A percentile compares a stretch with the other conserved stretches of the same genome.
These are phyloP conservation scores for Penicillium cosmopolitanum DNA, from an alignment of 495 filamentous ascomycete genomes.

Conservation along the genomic window DNA sequence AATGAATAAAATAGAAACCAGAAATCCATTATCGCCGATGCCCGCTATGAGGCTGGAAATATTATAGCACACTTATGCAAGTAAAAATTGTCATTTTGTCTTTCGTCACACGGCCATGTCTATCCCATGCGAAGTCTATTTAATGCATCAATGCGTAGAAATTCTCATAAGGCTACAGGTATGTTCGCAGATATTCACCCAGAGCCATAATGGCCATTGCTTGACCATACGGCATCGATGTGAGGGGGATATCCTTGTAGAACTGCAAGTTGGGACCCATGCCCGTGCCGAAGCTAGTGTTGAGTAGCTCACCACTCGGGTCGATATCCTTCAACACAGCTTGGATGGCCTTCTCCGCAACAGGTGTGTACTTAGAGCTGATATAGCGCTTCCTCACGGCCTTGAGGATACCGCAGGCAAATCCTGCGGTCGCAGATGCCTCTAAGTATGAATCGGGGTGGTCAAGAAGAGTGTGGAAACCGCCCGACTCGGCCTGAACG, in stretches of 20 bases:
- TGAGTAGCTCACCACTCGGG: constrained; percentile 63
- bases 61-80: too few relatives aligned
- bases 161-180: constrained; percentile 27
- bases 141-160: not conserved
- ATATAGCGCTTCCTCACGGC: constrained; percentile 69
- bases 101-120: not conserved
- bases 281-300: constrained; percentile 73
- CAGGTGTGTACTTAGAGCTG: constrained; percentile 45
- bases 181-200: constrained; percentile 65
- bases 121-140: constrained; percentile 9
- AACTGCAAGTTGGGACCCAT: constrained; percentile 70
- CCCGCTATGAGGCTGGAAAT: not conserved
- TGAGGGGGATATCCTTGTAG: constrained; percentile 69
- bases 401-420: constrained; percentile 75
- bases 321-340: constrained; percentile 64
- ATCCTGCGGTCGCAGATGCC: constrained; percentile 73
- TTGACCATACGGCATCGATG: constrained; percentile 78
- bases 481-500: constrained; percentile 58
- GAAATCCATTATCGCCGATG: not conserved
- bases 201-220: constrained; percentile 77
- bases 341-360: constrained; percentile 62
- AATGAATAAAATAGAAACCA: not conserved
- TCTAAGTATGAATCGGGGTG: constrained; percentile 66
- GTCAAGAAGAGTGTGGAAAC: constrained; percentile 72
- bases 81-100: not conserved